Evolutionary conservation across 352 stramenopile genomes (phyloP), one percentile per base, ranked within the genome.

Genomic region (Globisporangium rhizosaccharum): DNA sequence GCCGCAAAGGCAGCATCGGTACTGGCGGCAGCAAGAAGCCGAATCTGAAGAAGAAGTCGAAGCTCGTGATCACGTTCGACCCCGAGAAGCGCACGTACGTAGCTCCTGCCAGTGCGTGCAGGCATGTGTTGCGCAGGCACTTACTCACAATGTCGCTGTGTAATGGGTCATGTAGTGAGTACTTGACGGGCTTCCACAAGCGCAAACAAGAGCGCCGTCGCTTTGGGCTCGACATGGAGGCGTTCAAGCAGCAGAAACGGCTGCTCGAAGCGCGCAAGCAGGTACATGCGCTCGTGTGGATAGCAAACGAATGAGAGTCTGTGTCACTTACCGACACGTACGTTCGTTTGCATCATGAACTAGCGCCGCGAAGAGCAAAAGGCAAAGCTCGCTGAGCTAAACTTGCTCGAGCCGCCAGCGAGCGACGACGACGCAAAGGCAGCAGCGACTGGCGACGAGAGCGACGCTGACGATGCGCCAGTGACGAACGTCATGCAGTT

Each of bases 171-270:
- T 42, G 42, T 53, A 90, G 81, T 36, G 85, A 95, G 62, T 95
- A 88, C 58, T 66, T 95, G 57, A 93, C 84, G 18, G 85, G 85
- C 10, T 95, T 95, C 66, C 78, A 84, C 70, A 93, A 93, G 68
- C 82, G 85, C 53, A 95, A 95, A 64, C 82, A 92, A 59, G 85
- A 95, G 61, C 79, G 85, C 26, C 80, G 85, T 53, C 83, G 85
- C 60, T 95, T 92, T 53, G 85, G 85, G 1, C 65, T 93, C 57
- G 83, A 95, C 56, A 95, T 95, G 85, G 82, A 95, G 71, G 85
- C 85, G 51, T 95, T 75, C 70, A 95, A 95, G 75, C 81, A 90
- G 53, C 89, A 95, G 67, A 95, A 95, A 59, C 69, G 68, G 8
- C 74, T 86, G 36, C 54, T 95, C 25, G 83, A 93, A 61, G 78